Base-by-base conservation (phyloP, 768 basidiomycete genomes). In the Termitomyces sp. region DNA sequence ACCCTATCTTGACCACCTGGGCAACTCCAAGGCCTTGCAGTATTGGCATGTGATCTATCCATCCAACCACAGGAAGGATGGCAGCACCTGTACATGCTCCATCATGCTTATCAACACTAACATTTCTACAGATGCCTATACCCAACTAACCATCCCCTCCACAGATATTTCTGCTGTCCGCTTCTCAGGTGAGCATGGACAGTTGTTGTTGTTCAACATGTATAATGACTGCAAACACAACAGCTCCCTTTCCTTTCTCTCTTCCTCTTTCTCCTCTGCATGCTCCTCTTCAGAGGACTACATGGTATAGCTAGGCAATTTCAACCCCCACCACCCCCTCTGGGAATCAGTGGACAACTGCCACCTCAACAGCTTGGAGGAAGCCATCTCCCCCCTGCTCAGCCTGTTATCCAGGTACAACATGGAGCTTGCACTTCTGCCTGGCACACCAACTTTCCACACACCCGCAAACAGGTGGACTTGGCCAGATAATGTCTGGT, bases 1-100 rank as follows among this genome's bases (percentile, higher is more conserved):
- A 62, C 71, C 70, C 0, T 60, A 56, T 43, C 52, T 73, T 1
- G 61, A 71, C 52, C 15, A 2, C 1, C 33, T 66, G 0, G 38
- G 53, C 0, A 59, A 63, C 43, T 64, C 68, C 0, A 49, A 43
- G 0, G 60, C 60, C 0, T 50, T 40, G 1, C 40, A 33, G 7
- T 53, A 33, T 31, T 60, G 53, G 60, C 4, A 7, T 1, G 53
- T 56, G 10, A 1, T 41, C 13, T 60, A 57, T 53, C 54, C 56
- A 4, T 11, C 16, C n/a, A 3, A 20, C 35, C 52, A 55, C n/a
- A 27, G 13, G 3, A 12, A 3, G 0, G 42, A 56, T 6, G 36
- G 31, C 1, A 39, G 42, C 27, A 1, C 20, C 1, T 23, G 29
- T 9, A 18, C 32, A 6, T 7, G 29, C 10, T 57, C 59, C 1